These are phyloP conservation scores for Dianthus caryophyllus DNA, from an alignment of 148 eudicot species.

Conservation along the genomic window DNA sequence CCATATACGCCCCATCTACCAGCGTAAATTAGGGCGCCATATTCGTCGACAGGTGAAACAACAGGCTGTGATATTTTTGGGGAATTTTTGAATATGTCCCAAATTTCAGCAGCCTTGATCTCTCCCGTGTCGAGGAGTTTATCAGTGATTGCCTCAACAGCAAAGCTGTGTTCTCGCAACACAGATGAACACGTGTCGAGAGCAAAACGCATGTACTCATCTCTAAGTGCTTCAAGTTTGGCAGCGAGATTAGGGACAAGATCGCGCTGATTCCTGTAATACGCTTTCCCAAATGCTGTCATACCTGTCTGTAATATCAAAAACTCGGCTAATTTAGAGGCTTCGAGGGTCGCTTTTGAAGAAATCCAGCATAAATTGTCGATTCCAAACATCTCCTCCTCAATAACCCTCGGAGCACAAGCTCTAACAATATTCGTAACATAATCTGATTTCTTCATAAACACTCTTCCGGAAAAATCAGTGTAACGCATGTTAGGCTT, in stretches of 20 bases:
- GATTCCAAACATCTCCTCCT: conserved; percentile 82
- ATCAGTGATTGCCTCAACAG: conserved; percentile 80
- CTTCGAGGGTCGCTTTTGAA: conserved; percentile 69
- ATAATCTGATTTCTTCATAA: conserved; percentile 58
- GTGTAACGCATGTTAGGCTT: conserved; percentile 65
- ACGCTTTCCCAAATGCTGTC: conserved; percentile 94
- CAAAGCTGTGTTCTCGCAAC: conserved; percentile 56
- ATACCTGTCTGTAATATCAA: conserved; percentile 80
- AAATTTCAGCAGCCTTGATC: conserved; percentile 66
- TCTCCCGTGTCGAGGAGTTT: conserved; percentile 69
- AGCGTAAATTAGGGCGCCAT: conserved; percentile 71
- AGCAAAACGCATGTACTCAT: conserved; percentile 84
- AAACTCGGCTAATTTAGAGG: conserved; percentile 64
- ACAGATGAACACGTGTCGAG: conserved; percentile 62
- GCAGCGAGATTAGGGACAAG: conserved; percentile 83
- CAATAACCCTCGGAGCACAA: conserved; percentile 94
- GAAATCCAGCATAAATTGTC: conserved; percentile 94
- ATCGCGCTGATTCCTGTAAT: conserved; percentile 62
- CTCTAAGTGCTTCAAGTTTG: conserved; percentile 86
- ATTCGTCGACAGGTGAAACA: conserved; percentile 61
- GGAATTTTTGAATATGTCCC: conserved; percentile 57
- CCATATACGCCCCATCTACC: conserved; percentile 94
- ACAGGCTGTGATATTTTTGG: conserved; percentile 66
- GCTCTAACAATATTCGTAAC: conserved; percentile 68
- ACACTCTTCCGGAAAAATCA: conserved; percentile 58